These are phyloP conservation scores for Annulohypoxylon nitens DNA, from an alignment of 495 filamentous ascomycete genomes.

Conservation along the genomic window DNA sequence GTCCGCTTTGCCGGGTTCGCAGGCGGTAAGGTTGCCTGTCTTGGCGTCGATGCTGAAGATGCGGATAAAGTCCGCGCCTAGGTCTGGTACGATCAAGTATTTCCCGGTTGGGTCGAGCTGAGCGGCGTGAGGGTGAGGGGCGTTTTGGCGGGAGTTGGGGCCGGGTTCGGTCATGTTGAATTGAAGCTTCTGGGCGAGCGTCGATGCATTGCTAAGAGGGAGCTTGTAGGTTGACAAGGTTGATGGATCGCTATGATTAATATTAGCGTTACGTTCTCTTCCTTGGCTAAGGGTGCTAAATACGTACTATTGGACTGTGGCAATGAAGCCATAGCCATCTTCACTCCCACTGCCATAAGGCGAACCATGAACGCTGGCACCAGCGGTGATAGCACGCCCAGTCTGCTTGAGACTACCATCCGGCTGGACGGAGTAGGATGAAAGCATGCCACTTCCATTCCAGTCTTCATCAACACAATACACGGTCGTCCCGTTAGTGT, in stretches of 20 bases:
- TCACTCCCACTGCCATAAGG: slow-evolving; percentile 53
- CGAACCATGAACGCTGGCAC: slow-evolving; percentile 58
- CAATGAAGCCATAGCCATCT: slow-evolving; percentile 58
- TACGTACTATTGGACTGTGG: slow-evolving; percentile 63
- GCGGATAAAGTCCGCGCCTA: slow-evolving; percentile 77
- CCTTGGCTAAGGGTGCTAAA: neutral
- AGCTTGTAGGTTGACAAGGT: slow-evolving; percentile 58
- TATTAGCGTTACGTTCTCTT: slow-evolving; percentile 19
- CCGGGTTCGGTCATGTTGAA: slow-evolving; percentile 68
- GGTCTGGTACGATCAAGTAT: slow-evolving; percentile 76
- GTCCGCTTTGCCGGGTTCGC: slow-evolving; percentile 51
- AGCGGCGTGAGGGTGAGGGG: slow-evolving; percentile 76
- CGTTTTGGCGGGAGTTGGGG: slow-evolving; percentile 71
- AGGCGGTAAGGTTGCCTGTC: slow-evolving; percentile 56
- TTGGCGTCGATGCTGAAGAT: slow-evolving; percentile 67
- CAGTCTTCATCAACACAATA: slow-evolving; percentile 73
- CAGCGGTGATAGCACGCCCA: slow-evolving; percentile 49
- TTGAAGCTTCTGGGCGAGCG: slow-evolving; percentile 60
- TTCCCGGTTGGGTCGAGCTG: slow-evolving; percentile 75
- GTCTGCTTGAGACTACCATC: slow-evolving; percentile 58
- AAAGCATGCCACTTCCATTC: slow-evolving; percentile 55
- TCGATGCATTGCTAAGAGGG: slow-evolving; percentile 46
- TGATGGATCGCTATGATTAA: slow-evolving; percentile 55
- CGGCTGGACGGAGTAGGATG: slow-evolving; percentile 57
- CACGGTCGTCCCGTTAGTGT: slow-evolving; percentile 58